These are phyloP conservation scores for Cercospora sp. DNA, from an alignment of 2,329 filamentous ascomycete species.

Conservation along the genomic window DNA sequence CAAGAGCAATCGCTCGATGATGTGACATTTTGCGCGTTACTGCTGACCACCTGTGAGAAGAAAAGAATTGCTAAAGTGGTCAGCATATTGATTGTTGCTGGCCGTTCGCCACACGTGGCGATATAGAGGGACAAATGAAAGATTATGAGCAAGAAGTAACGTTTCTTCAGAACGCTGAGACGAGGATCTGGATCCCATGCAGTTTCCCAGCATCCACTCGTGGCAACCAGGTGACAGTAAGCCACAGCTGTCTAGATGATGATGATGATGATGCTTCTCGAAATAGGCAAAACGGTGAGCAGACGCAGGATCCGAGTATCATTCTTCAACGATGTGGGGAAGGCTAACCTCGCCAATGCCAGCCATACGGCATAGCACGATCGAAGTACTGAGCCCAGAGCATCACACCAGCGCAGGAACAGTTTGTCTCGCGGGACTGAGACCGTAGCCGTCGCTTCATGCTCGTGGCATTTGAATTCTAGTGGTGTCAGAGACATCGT, in stretches of 20 bases:
- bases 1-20: slow-evolving; percentile 44
- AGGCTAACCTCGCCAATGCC: background rate
- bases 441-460: background rate
- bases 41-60: slow-evolving; percentile 17
- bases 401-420: background rate
- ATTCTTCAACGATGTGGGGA: background rate
- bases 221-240: background rate
- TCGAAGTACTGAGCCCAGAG: background rate
- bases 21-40: slow-evolving; percentile 22
- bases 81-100: slow-evolving; percentile 17
- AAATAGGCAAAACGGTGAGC: background rate
- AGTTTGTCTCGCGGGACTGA: background rate
- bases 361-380: background rate
- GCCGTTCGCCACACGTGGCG: background rate
- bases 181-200: background rate
- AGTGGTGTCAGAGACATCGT: background rate
- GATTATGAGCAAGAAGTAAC: background rate
- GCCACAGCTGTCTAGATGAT: slow-evolving; percentile 1
- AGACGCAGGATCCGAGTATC: background rate
- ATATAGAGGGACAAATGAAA: background rate
- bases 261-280: background rate
- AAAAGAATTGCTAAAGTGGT: slow-evolving; percentile 10
- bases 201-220: background rate
- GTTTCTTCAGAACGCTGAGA: background rate
- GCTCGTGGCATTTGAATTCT: slow-evolving; percentile 2